phyloP scores from a whole-genome alignment of 805 yeast genomes.

The Ogataea minuta region DNA sequence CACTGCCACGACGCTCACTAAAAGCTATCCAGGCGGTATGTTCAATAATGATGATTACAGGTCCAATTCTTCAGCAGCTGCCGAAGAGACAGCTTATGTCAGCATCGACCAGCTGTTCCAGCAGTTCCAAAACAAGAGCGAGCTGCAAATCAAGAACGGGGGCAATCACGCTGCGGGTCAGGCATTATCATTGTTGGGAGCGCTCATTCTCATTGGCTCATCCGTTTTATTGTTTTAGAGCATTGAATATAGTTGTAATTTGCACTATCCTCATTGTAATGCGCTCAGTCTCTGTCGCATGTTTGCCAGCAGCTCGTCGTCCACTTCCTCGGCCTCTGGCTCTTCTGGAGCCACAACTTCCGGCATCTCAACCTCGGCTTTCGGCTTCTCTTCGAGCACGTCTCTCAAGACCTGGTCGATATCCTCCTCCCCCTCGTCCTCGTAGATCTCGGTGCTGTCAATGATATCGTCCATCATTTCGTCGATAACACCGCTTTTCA shows the following conservation, averaged over 20 bases:
- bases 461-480: conserved; percentile 94
- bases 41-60: conserved; percentile 1
- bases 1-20: conserved; percentile 3
- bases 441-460: conserved; percentile 65
- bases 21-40: neutral
- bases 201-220: conserved; percentile 21
- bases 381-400: conserved; percentile 40
- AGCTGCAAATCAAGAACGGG: conserved; percentile 10
- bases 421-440: conserved; percentile 61
- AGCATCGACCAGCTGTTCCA: conserved; percentile 14
- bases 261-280: conserved; percentile 52
- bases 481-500: conserved; percentile 81
- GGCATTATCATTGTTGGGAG: conserved; percentile 24
- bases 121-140: conserved; percentile 19
- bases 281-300: conserved; percentile 91
- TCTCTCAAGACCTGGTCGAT: conserved; percentile 59
- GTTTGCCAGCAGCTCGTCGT: conserved; percentile 70
- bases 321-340: conserved; percentile 51
- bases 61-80: neutral
- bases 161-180: conserved; percentile 12
- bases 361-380: conserved; percentile 25
- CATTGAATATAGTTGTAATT: neutral
- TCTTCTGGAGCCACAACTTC: conserved; percentile 18
- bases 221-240: conserved; percentile 21
- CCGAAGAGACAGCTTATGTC: neutral